Base-by-base conservation (phyloP, 805 yeast genomes). In the Pichia nakasei region DNA sequence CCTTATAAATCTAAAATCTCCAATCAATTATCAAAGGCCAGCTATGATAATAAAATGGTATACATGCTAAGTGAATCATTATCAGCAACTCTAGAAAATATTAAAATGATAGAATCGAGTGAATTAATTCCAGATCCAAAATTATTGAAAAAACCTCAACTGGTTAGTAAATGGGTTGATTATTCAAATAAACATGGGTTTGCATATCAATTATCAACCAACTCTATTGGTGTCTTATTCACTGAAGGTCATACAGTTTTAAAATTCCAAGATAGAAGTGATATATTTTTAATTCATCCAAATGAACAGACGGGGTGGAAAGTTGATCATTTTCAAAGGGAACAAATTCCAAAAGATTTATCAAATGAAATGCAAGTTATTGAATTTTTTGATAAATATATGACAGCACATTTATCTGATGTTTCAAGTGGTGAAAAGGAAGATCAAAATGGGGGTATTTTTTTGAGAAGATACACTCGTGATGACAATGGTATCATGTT, bases 91-190 rank as follows among this genome's bases (percentile, higher is more conserved):
- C 48, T 63, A 42, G 47, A 50, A 31, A 59, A 54, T 42, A 52
- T 60, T 32, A 53, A 53, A 48, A 42, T 47, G 22, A 53, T 61
- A 36, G 62, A 60, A 44, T 45, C 50, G n/a, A 55, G 54, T 29
- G 43, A 48, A 26, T 22, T 50, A 43, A 48, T 31, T 37, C 38
- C 48, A 29, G 38, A 35, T 40, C 24, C 44, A 22, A 33, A 43
- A n/a, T 34, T 43, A 24, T 41, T 50, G 45, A 73, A 48, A 19
- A 71, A 76, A 49, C 94, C 89, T 12, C 75, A 78, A 18, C 76
- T 85, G 48, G 79, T 91, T 36, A 84, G 94, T 48, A 89, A 91
- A 60, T 93, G 99, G 99, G 97, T 94, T 24, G 99, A 93, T 61
- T 93, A 91, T 61, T 84, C 96, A 22, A 88, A 89, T 66, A 87